Base-by-base conservation (phyloP, 2,329 filamentous ascomycete species). In the Colletotrichum sp. region DNA sequence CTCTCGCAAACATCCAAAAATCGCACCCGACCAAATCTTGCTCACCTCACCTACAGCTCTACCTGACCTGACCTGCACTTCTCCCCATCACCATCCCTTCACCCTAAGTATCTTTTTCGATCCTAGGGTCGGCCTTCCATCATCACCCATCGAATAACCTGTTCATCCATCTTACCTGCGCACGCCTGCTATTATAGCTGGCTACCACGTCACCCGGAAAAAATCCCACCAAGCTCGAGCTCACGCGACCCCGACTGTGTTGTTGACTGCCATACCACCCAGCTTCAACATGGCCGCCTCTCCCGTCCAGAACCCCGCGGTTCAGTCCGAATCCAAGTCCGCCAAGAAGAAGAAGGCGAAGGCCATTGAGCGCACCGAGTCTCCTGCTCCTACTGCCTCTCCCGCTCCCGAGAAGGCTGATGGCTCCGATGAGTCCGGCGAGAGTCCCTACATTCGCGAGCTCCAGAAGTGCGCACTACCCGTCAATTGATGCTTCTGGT, bases 391-490 rank as follows among this genome's bases (percentile, higher is more conserved):
- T 55, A 88, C 89, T 80, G 82, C 86, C 75, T 87, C 89, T 72
- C 85, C 86, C 76, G 84, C 87, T 64, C 83, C 87, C 70, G 88
- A 90, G 75, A 89, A 89, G 85, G 84, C 88, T 77, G 84, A 83
- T 78, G 92, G 93, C 81, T 88, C 88, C 76, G 85, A 87, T 67
- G 93, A 95, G 73, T 92, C 92, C 76, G 82, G 84, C 77, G 96
- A 98, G 84, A 96, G 92, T 81, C 89, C 93, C 52, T 96, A 96
- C 86, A 90, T 98, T 83, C 95, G 93, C 83, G 96, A 99, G 84
- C 90, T 99, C 66, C 93, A 96, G 83, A 98, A 98, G 96, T 98
- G 88, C 83, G 93, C 83, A 39, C 44, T 36, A 72, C 30, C 63
- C 8, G 44, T 52, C 63, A 60, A 72, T 74, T 75, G 76, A 55